Base-by-base conservation (phyloP, 2,329 filamentous ascomycete species). In the Ophiosphaerella narmari region DNA sequence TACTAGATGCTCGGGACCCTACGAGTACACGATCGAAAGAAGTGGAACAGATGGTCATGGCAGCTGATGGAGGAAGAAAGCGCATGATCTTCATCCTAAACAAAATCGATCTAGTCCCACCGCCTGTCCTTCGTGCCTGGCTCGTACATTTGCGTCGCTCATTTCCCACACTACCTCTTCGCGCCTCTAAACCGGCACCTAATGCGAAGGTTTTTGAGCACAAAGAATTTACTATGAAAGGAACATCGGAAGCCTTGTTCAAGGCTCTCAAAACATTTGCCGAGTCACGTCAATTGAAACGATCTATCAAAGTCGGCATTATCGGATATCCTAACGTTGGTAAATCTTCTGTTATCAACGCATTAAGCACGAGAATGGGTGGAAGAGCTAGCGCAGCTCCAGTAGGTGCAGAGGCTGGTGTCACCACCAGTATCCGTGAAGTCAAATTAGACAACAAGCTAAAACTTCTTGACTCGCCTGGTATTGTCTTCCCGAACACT, bases 261-360 rank as follows among this genome's bases (percentile, higher is more conserved):
- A 90, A 87, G 65, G 90, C 92, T 1, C 84, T 97, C 54, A 97
- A 97, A 80, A 87, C 90, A 37, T 97, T 89, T 69, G 90, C 92
- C 8, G 87, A 90, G 50, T 84, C 83, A 53, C 89, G 89, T 65
- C 87, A 95, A 71, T 79, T 97, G 60, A 96, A 96, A 81, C 88
- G 92, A 48, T 88, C 91, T 45, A 86, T 96, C 65, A 92, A 90
- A 16, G 92, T 97, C 53, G 92, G 92, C 59, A 90, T 97, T 55
- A 95, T 97, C 63, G 92, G 92, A 24, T 97, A 96, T 74, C 92
- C 92, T 65, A 97, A 97, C 72, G 92, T 96, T 52, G 92, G 92
- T 71, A 97, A 97, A 79, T 96, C 91, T 24, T 96, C 91, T 43
- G 91, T 97, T 66, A 96, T 97, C 81, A 97, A 97, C 74, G 90